phyloP scores from a whole-genome alignment of 768 basidiomycete genomes.

The Pleurotus giganteus region DNA sequence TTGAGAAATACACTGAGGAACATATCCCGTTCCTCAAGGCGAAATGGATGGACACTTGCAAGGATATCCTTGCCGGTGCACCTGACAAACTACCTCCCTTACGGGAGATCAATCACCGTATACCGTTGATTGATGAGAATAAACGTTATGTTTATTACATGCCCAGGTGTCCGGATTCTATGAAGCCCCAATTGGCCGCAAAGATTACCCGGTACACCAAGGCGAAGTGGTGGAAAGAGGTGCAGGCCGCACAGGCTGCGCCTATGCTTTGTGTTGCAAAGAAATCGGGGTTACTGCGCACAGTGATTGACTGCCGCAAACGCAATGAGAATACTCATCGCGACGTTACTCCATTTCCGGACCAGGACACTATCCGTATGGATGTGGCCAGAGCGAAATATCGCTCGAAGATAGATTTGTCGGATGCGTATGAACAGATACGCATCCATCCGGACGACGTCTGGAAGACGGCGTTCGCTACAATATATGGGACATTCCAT shows the following conservation, averaged over 20 bases:
- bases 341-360: slow-evolving; percentile 37
- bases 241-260: slow-evolving; percentile 20
- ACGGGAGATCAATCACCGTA: slow-evolving; percentile 35
- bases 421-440: slow-evolving; percentile 4
- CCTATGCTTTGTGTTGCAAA: slow-evolving; percentile 29
- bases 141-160: slow-evolving; percentile 27
- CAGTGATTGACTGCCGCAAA: slow-evolving; percentile 31
- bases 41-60: slow-evolving; percentile 19
- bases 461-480: slow-evolving; percentile 24
- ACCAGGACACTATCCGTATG: slow-evolving; percentile 30
- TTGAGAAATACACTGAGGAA: no score
- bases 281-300: slow-evolving; percentile 30
- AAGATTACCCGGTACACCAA: slow-evolving; percentile 29
- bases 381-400: slow-evolving; percentile 22
- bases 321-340: slow-evolving; percentile 39
- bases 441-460: slow-evolving; percentile 23
- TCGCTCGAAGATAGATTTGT: slow-evolving; percentile 30
- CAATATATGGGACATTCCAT: no score
- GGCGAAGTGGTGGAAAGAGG: slow-evolving; percentile 33
- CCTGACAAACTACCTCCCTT: slow-evolving; percentile 28
- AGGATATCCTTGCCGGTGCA: slow-evolving; percentile 22
- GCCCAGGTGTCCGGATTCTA: slow-evolving; percentile 28
- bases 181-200: slow-evolving; percentile 24
- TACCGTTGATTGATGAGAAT: slow-evolving; percentile 32
- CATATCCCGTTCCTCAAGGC: slow-evolving; percentile 12